phyloP scores from a whole-genome alignment of 495 filamentous ascomycete species.

The Aspergillus sparsus region DNA sequence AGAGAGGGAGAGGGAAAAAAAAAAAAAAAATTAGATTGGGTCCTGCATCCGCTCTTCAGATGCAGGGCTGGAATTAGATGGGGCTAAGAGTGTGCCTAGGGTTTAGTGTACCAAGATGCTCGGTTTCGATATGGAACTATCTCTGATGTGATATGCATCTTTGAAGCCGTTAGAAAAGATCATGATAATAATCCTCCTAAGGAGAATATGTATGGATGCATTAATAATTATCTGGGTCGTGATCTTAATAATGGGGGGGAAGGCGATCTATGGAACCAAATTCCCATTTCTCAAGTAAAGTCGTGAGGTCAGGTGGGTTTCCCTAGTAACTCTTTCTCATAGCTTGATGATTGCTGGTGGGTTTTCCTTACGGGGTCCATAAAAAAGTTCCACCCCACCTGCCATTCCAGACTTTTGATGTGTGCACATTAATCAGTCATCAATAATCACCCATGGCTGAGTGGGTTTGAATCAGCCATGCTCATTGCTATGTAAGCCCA shows the following conservation, averaged over 20 bases:
- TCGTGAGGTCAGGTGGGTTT: constrained; percentile 22
- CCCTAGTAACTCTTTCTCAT: constrained; percentile 25
- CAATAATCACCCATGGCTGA: no score
- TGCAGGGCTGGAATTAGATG: constrained; percentile 10
- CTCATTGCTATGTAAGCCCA: no score
- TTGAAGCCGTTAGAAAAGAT: neutral
- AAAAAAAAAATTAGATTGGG: constrained; percentile 1
- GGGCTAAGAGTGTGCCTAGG: constrained; percentile 9
- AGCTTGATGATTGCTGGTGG: constrained; percentile 2
- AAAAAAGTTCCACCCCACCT: neutral
- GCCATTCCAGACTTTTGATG: constrained; percentile 1
- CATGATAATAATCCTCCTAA: constrained; percentile 16
- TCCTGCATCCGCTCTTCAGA: constrained; percentile 16
- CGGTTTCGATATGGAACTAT: neutral
- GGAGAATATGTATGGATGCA: constrained; percentile 3
- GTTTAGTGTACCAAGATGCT: constrained; percentile 2
- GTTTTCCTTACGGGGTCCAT: neutral
- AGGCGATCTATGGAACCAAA: constrained; percentile 3
- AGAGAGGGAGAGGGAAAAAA: no score
- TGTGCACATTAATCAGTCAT: no score
- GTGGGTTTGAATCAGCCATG: no score
- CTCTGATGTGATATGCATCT: constrained; percentile 10
- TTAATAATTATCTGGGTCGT: neutral
- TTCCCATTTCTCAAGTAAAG: neutral
- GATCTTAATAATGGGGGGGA: neutral